phyloP scores from a whole-genome alignment of 1,284 basidiomycete genomes.

The Cryptococcus wingfieldii region DNA sequence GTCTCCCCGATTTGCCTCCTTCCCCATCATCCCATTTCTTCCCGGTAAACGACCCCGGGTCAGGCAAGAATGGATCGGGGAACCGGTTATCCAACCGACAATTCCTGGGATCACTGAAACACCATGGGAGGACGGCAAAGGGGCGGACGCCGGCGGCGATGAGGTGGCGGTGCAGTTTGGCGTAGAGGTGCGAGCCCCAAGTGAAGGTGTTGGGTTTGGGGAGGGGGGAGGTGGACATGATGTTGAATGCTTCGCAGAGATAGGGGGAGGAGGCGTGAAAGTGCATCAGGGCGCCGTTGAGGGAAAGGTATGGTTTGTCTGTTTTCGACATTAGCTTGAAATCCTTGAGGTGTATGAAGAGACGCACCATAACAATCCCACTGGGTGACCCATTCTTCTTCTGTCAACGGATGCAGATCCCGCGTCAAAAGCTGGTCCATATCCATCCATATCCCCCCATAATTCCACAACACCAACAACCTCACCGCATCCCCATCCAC shows the following conservation, averaged over 20 bases:
- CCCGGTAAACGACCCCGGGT: slow-evolving; percentile 58
- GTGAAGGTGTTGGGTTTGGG: slow-evolving; percentile 76
- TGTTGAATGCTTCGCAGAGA: slow-evolving; percentile 87
- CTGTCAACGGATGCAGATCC: slow-evolving; percentile 72
- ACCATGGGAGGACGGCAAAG: slow-evolving; percentile 86
- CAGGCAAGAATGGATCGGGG: slow-evolving; percentile 76
- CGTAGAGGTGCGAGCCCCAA: slow-evolving; percentile 86
- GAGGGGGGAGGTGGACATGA: slow-evolving; percentile 68
- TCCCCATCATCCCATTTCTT: slow-evolving; percentile 63
- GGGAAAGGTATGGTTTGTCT: slow-evolving; percentile 80
- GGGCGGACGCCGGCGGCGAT: slow-evolving; percentile 67
- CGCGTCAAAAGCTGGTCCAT: slow-evolving; percentile 88
- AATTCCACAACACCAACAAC: slow-evolving; percentile 78
- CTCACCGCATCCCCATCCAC: slow-evolving; percentile 86
- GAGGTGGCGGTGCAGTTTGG: slow-evolving; percentile 78
- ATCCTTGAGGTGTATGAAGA: not conserved
- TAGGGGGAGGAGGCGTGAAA: slow-evolving; percentile 83
- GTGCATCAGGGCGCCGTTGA: slow-evolving; percentile 91
- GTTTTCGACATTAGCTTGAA: not conserved
- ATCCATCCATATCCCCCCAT: slow-evolving; percentile 89
- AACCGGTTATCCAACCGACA: slow-evolving; percentile 85
- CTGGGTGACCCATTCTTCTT: slow-evolving; percentile 90
- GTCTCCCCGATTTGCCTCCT: slow-evolving; percentile 23
- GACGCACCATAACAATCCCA: slow-evolving; percentile 91
- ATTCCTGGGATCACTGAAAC: slow-evolving; percentile 81